These are phyloP conservation scores for Triangularia verruculosa DNA, from an alignment of 2,329 filamentous ascomycete genomes.

Conservation along the genomic window DNA sequence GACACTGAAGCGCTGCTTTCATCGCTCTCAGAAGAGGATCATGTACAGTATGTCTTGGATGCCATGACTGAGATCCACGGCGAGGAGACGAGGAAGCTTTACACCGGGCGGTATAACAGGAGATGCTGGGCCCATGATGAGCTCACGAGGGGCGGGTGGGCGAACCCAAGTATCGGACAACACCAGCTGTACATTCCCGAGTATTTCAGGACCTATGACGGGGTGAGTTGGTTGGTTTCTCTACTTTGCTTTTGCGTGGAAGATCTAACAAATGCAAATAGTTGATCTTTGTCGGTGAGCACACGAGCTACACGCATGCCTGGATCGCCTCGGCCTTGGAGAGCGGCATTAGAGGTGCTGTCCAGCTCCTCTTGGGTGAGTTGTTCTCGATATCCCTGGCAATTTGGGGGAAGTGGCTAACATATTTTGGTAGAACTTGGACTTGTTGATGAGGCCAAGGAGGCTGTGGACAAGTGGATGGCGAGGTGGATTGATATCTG, in stretches of 20 bases:
- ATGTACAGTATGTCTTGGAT: conserved; percentile 60
- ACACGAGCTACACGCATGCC: conserved; percentile 68
- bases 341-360: conserved; percentile 61
- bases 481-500: conserved; percentile 58
- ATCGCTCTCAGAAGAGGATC: conserved; percentile 54
- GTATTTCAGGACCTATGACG: conserved; percentile 68
- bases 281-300: conserved; percentile 68
- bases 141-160: conserved; percentile 62
- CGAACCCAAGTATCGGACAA: conserved; percentile 57
- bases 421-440: conserved; percentile 47
- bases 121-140: conserved; percentile 65
- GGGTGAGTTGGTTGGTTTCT: conserved; percentile 39
- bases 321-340: conserved; percentile 68
- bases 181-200: conserved; percentile 68
- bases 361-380: conserved; percentile 56
- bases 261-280: conserved; percentile 23
- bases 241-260: not conserved
- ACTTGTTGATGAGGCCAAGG: conserved; percentile 67
- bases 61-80: conserved; percentile 69
- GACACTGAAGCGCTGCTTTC: conserved; percentile 40
- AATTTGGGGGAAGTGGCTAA: not conserved
- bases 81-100: conserved; percentile 55
- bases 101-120: conserved; percentile 62
- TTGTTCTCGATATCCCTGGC: conserved; percentile 30
- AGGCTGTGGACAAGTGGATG: conserved; percentile 64